Base-by-base conservation (phyloP, 768 basidiomycete species). In the Daedaleopsis nitida region DNA sequence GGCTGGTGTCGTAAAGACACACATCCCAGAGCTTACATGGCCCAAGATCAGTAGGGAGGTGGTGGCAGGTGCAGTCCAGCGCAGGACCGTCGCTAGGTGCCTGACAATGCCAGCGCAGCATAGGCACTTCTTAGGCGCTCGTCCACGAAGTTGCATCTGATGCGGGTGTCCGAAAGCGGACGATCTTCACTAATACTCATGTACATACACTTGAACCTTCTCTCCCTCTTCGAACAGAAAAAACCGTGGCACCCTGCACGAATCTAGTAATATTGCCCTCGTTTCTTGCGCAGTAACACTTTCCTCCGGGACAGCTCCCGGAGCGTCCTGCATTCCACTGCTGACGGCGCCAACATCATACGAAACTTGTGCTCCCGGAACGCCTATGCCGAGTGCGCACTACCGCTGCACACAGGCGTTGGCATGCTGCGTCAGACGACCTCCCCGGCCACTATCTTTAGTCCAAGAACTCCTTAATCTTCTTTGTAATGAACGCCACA, bases 401-500 rank as follows among this genome's bases (percentile, higher is more conserved):
- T 42, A 42, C 39, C 5, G 3, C 11, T 42, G 39, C 39, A 42
- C 39, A 42, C 27, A 32, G 27, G 7, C 27, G 27, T 7, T 3
- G 39, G 11, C 39, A 42, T 42, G 3, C 39, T 42, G 3, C 39
- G 39, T 42, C 39, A 42, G 17, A 42, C 39, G 39, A 42, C 39
- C 39, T 23, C 19, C 17, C 17, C 5, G 12, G 9, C 32, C 27
- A 3, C 16, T 50, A 17, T 17, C 14, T 16, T 37, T 52, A 50
- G 49, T 39, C 60, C 50, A 61, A 55, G 55, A 62, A 55, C 42
- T 47, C 54, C 39, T 59, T 44, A 34, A 66, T 59, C 53, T 60
- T 54, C 50, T 32, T 19, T 11, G 65, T 63, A 17, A 66, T 47
- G 52, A 62, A 66, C 38, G 43, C 47, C 21, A 66, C 61, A 34